phyloP scores from a whole-genome alignment of 1,139 yeast genomes.

The Taphrina deformans region DNA sequence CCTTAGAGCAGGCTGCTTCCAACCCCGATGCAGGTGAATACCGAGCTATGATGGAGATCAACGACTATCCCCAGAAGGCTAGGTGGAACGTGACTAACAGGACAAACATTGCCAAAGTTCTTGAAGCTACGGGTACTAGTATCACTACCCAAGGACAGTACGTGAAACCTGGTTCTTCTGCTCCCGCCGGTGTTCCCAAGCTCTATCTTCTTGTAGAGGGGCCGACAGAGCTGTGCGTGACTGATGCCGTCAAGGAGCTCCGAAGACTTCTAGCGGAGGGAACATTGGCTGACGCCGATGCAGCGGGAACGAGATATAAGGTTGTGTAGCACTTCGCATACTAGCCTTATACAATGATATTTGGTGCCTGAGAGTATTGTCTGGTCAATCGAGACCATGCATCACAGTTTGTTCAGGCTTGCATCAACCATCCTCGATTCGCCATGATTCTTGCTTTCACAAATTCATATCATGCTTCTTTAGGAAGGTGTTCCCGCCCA shows the following conservation, averaged over 20 bases:
- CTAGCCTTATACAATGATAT: no score
- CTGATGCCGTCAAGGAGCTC: conserved; percentile 64
- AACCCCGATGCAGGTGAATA: conserved; percentile 63
- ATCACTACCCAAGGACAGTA: conserved; percentile 81
- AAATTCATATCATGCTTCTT: no score
- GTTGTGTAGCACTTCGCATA: no score
- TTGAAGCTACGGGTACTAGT: conserved; percentile 72
- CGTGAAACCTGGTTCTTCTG: conserved; percentile 58
- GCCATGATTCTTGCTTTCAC: no score
- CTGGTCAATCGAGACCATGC: no score
- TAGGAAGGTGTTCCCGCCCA: not conserved
- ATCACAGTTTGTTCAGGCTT: no score
- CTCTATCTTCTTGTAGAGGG: conserved; percentile 80
- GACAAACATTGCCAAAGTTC: conserved; percentile 62
- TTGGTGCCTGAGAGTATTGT: no score
- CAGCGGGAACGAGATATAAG: conserved; percentile 22
- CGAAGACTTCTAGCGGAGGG: conserved; percentile 59
- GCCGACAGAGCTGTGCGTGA: conserved; percentile 61
- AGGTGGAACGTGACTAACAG: conserved; percentile 80
- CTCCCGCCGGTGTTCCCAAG: conserved; percentile 63
- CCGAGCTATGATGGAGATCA: conserved; percentile 72
- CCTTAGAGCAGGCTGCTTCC: conserved; percentile 50
- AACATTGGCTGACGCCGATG: conserved; percentile 42
- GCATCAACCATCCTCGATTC: no score
- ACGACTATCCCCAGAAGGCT: conserved; percentile 78